A percentile compares a stretch with the other conserved stretches of the same genome.
Evolutionary conservation across 75 land plant species (phyloP).

Genomic region (Ceratopteris richardii): DNA sequence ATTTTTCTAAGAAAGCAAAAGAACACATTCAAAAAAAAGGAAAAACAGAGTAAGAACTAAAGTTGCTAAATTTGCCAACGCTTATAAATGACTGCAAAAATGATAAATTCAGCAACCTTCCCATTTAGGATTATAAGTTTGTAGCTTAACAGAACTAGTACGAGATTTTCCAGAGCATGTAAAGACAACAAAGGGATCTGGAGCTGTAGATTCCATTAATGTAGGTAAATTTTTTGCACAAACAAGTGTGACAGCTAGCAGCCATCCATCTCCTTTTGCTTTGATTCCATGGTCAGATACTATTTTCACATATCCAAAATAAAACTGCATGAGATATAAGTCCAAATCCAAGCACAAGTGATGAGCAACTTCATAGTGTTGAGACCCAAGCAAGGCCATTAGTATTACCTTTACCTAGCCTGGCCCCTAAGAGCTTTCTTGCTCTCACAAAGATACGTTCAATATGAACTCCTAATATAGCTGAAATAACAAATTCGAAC

Average conservation of each 20-base stretch:
- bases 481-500: conserved; percentile 47
- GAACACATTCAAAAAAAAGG: neutral
- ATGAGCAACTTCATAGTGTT: neutral
- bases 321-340: neutral
- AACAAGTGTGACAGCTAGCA: conserved; percentile 67
- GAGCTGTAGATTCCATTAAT: conserved; percentile 15
- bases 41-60: neutral
- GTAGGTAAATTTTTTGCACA: conserved; percentile 48
- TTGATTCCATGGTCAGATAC: conserved; percentile 76
- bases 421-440: conserved; percentile 3
- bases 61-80: neutral
- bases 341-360: neutral
- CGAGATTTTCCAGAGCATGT: conserved; percentile 73
- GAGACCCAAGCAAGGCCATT: no score
- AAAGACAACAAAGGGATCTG: conserved; percentile 85
- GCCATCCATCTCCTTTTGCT: conserved; percentile 83
- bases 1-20: conserved; percentile 42
- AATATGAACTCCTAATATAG: conserved; percentile 37
- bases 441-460: neutral
- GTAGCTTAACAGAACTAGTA: conserved; percentile 80
- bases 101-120: conserved; percentile 34
- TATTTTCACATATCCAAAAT: conserved; percentile 3
- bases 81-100: neutral
- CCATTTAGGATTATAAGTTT: conserved; percentile 71
- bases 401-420: neutral